Evolutionary conservation across 441 rosid genomes (phyloP), one percentile per base, ranked within the genome.

Genomic region (Syzygium malaccense): DNA sequence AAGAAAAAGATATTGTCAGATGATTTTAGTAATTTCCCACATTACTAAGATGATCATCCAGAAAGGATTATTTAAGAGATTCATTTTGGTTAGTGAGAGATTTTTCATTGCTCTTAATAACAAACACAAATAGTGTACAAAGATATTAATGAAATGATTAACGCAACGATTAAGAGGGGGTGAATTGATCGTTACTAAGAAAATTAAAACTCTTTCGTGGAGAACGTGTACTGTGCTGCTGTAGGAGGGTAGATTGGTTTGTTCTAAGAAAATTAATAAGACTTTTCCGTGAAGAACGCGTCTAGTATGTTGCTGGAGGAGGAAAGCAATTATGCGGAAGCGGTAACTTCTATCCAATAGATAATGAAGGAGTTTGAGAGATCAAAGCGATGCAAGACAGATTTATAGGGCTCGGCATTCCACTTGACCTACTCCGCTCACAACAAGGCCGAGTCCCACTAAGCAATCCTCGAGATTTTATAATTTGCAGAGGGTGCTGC

Each of bases 241-340:
- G 0, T 12, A 26, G 0, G 30, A 25, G 62, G 14, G 30, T 26
- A 45, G 48, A 49, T 56, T 56, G 28, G 28, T 56, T 56, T 56
- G 60, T 23, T 56, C 2, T 56, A 23, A 56, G 30, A 57, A 57
- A 57, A 25, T 57, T 57, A 57, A 20, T 45, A 45, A 49, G 14
- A 49, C 53, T 49, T 49, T 26, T 26, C 5, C 3, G 25, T 0
- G 30, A 20, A 5, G 7, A 26, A 58, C 3, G 8, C 12, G 64
- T 0, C 10, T 25, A 0, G 5, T 25, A 14, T 57, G 25, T 0
- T 25, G 14, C 1, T 57, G 3, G 5, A 58, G 30, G 64, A 58
- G 30, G 64, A 26, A 58, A 26, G 12, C 15, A 2, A 0, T 12
- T 6, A 12, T 1, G 64, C 30, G 1, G 30, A 26, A 49, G 53